A percentile compares a stretch with the other conserved stretches of the same genome.
phyloP scores from a whole-genome alignment of 2,329 filamentous ascomycete species.

The Fusarium coffeatum region DNA sequence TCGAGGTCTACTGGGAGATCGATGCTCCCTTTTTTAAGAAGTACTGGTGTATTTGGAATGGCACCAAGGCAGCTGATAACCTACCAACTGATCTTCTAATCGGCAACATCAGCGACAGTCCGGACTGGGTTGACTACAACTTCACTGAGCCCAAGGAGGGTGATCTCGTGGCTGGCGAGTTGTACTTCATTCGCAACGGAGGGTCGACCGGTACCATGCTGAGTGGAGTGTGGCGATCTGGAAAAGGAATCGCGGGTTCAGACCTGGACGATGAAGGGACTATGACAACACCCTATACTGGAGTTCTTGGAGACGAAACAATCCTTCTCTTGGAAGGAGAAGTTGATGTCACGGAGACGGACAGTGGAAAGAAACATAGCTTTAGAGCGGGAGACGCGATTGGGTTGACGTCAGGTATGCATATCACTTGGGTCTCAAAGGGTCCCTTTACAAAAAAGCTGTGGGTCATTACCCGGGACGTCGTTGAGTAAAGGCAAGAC shows the following conservation, averaged over 20 bases:
- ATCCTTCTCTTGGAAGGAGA: slow-evolving; percentile 10
- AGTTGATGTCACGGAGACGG: slow-evolving; percentile 1
- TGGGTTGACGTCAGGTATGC: slow-evolving; percentile 6
- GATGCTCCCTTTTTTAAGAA: slow-evolving; percentile 15
- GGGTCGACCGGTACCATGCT: slow-evolving; percentile 17
- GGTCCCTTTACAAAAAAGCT: slow-evolving; percentile 14
- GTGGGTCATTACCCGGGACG: slow-evolving; percentile 4
- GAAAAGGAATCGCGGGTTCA: slow-evolving; percentile 1
- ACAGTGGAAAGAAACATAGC: slow-evolving; percentile 2
- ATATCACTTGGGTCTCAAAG: slow-evolving; percentile 14
- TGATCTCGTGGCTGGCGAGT: slow-evolving; percentile 24
- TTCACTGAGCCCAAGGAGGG: slow-evolving; percentile 33
- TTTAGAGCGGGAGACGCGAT: slow-evolving; percentile 14
- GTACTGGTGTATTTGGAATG: slow-evolving; percentile 16
- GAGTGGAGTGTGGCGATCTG: slow-evolving; percentile 11
- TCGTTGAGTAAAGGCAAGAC: not conserved
- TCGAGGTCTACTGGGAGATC: slow-evolving; percentile 5
- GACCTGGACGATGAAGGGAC: not conserved
- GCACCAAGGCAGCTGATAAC: not conserved
- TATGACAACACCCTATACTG: slow-evolving; percentile 5
- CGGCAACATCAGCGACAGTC: slow-evolving; percentile 15
- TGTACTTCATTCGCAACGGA: slow-evolving; percentile 26
- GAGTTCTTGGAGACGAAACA: slow-evolving; percentile 3
- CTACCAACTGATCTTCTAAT: slow-evolving; percentile 11
- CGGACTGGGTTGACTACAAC: slow-evolving; percentile 22